Conservation (phyloP, 208 protist species). For the Plasmodiophora brassicae region DNA sequence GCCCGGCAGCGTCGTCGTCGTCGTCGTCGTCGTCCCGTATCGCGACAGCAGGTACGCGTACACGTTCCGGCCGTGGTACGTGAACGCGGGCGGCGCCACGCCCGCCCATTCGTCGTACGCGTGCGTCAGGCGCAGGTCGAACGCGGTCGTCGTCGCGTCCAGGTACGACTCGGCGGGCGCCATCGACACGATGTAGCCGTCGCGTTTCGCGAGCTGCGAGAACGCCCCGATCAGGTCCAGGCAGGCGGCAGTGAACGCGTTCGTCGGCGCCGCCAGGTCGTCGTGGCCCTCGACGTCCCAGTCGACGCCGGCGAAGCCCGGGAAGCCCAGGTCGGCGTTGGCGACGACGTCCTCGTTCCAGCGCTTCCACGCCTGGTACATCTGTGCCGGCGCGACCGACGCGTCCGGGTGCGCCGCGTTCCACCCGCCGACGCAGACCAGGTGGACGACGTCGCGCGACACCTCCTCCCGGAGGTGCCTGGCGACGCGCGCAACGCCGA, state of each 20-base stretch:
- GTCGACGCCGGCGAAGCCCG: slow-evolving; percentile 23
- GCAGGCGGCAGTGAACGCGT: not conserved
- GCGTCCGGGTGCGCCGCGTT: slow-evolving; percentile 14
- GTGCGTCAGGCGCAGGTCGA: slow-evolving; percentile 14
- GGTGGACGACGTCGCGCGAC: not conserved
- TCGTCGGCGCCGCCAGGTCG: not conserved
- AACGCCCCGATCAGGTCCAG: slow-evolving; percentile 22
- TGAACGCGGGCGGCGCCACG: too few relatives aligned
- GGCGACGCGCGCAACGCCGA: not conserved
- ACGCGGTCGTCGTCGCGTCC: not conserved
- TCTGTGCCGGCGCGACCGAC: not conserved
- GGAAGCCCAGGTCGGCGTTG: not conserved
- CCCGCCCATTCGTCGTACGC: too few relatives aligned
- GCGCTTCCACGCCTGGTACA: slow-evolving; percentile 11
- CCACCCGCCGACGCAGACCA: slow-evolving; percentile 33
- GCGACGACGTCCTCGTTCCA: slow-evolving; percentile 32
- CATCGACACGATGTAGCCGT: slow-evolving; percentile 34
- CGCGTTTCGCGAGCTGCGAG: not conserved
- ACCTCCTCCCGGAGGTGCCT: not conserved
- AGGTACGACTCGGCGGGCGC: slow-evolving; percentile 29
- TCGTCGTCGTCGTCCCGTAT: too few relatives aligned
- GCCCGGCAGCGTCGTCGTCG: too few relatives aligned
- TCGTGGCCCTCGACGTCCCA: slow-evolving; percentile 37
- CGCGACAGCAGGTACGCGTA: slow-evolving; percentile 30
- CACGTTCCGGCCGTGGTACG: slow-evolving; percentile 34